Conservation (phyloP, 1,284 basidiomycete species). For the Baeospora myosura region DNA sequence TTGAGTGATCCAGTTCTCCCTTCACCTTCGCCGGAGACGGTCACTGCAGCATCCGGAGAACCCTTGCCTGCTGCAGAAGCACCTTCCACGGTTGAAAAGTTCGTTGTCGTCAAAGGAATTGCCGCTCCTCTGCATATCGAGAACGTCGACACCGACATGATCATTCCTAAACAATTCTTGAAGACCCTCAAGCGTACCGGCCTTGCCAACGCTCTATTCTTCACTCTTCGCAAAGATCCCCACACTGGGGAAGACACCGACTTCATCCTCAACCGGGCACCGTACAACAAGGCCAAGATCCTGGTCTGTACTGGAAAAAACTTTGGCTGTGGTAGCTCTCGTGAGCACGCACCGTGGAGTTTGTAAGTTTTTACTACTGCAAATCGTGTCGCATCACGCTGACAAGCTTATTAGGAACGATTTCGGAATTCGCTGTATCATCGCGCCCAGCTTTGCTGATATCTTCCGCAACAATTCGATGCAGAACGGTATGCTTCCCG, state of each 20-base stretch:
- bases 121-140: constrained; percentile 86
- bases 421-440: constrained; percentile 89
- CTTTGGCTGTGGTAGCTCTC: constrained; percentile 92
- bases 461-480: constrained; percentile 91
- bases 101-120: constrained; percentile 76
- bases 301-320: constrained; percentile 87
- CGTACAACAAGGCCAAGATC: constrained; percentile 77
- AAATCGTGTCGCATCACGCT: constrained; percentile 4
- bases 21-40: constrained; percentile 50
- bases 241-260: constrained; percentile 77
- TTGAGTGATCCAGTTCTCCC: constrained; percentile 67
- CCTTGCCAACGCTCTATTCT: constrained; percentile 85
- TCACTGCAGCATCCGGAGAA: constrained; percentile 21
- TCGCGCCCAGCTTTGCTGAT: constrained; percentile 91
- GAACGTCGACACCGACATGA: constrained; percentile 96
- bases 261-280: constrained; percentile 84
- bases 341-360: constrained; percentile 96
- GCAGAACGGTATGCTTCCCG: constrained; percentile 95
- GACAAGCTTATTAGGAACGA: constrained; percentile 56
- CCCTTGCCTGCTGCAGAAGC: constrained; percentile 43
- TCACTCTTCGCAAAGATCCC: constrained; percentile 74
- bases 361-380: constrained; percentile 47
- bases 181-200: constrained; percentile 94
- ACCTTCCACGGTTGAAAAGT: constrained; percentile 67
- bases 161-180: constrained; percentile 94